Conservation (phyloP, 2,329 filamentous ascomycete genomes). For the Xylariaceae sp. region DNA sequence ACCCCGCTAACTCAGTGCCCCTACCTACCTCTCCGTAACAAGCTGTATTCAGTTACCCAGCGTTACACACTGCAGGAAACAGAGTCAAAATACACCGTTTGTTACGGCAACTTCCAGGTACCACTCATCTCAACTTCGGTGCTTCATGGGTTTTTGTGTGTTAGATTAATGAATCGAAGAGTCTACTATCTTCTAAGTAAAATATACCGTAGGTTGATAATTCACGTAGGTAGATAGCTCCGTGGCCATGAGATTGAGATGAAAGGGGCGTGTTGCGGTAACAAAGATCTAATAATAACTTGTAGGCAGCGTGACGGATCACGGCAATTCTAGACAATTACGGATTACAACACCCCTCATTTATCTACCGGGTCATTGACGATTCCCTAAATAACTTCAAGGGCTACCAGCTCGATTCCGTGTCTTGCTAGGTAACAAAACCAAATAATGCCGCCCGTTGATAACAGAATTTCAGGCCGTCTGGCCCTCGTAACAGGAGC, state of each 20-base stretch:
- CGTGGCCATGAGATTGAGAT: too few relatives aligned
- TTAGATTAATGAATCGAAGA: too few relatives aligned
- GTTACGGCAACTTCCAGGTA: too few relatives aligned
- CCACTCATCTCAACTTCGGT: too few relatives aligned
- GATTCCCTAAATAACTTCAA: neutral
- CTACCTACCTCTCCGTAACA: neutral
- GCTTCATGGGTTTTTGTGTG: too few relatives aligned
- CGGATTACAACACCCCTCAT: conserved; percentile 5
- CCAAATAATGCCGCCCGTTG: conserved; percentile 26
- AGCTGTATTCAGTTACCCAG: neutral
- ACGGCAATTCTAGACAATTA: neutral
- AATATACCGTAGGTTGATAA: too few relatives aligned
- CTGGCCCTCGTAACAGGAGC: conserved; percentile 35
- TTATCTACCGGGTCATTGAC: neutral
- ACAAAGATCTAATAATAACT: neutral
- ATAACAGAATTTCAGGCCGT: conserved; percentile 33
- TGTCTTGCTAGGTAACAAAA: neutral
- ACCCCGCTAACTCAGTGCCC: neutral
- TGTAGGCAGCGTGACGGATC: neutral
- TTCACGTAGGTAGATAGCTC: too few relatives aligned
- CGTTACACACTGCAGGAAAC: neutral
- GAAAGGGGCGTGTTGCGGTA: neutral
- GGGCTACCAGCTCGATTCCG: too few relatives aligned
- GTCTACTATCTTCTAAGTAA: too few relatives aligned
- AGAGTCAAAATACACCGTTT: too few relatives aligned